Evolutionary conservation across 164 flowering plant species (phyloP).

Genomic region (Pachysandra terminalis): DNA sequence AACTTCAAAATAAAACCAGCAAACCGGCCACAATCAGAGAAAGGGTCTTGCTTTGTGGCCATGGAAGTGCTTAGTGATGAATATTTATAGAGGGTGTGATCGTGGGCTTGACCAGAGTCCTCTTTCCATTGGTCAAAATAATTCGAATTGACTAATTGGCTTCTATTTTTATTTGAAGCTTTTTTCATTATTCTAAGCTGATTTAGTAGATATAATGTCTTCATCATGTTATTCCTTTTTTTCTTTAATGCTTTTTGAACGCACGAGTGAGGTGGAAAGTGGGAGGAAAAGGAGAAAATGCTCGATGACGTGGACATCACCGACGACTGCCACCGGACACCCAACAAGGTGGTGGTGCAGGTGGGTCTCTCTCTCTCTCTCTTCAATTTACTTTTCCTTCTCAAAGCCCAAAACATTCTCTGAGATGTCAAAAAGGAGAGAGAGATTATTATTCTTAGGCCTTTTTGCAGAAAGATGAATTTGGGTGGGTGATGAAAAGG

Average conservation of each 20-base stretch:
- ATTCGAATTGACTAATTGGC: not conserved
- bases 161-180: slow-evolving; percentile 3
- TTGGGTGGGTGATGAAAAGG: slow-evolving; percentile 9
- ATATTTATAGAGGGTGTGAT: slow-evolving; percentile 1
- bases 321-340: not conserved
- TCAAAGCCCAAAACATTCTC: slow-evolving; percentile 3
- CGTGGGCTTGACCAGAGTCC: not conserved
- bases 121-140: not conserved
- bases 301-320: slow-evolving; percentile 16
- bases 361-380: not conserved
- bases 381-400: not conserved
- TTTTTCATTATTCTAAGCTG: not conserved
- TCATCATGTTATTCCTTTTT: slow-evolving; percentile 9
- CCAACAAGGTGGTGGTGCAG: not conserved
- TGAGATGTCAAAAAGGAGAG: not conserved
- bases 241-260: not conserved
- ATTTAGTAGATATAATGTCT: slow-evolving; percentile 1
- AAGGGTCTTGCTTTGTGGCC: not conserved
- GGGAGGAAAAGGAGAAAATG: slow-evolving; percentile 6
- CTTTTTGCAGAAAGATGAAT: not conserved
- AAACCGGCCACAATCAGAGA: not conserved
- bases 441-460: not conserved
- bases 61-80: not conserved
- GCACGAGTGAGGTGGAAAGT: not conserved
- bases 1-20: not conserved